Evolutionary conservation across 1,284 basidiomycete species (phyloP), one percentile per base, ranked within the genome.

Genomic region (Ceratobasidium sp.): DNA sequence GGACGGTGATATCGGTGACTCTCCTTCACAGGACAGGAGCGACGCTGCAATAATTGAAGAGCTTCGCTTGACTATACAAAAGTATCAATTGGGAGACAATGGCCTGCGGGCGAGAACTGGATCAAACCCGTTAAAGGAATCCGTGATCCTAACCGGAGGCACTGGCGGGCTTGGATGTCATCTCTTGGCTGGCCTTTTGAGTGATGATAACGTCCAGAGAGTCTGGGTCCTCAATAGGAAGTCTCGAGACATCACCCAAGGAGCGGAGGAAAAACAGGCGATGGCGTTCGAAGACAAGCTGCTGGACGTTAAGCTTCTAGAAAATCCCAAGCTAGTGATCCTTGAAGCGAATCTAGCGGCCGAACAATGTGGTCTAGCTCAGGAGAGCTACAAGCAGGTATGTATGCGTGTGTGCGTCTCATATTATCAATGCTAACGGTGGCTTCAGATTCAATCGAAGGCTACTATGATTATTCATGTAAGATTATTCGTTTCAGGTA

Each of bases 391-490:
- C 65, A 74, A 80, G 28, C 82, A 84, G 79, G 84, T 84, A 64
- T 56, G 83, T 76, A n/a, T n/a, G n/a, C n/a, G 17, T 12, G 1
- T 20, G 23, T 7, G 12, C 6, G 15, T 62, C 13, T 26, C 15
- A 1, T 42, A 2, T 2, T 3, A 15, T 46, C 20, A 26, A 40
- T 46, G 13, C 54, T 71, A 44, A 71, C 17, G 9, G 20, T 13
- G 4, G 3, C 17, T 61, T 12, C 26, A 73, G 57, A 73, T 73
- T 20, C 56, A 59, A 26, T 26, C 56, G n/a, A 81, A 80, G 3
- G 82, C 84, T 20, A 86, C 85, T 1, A 82, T 82, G 57, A 83
- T 86, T 73, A 81, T 86, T 15, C 85, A 86, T 78, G 68, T 59
- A 38, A 23, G 52, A 44, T 44, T 3, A 15, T 23, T n/a, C 23